Conservation (phyloP, 2,329 filamentous ascomycete genomes). For the Colletotrichum sp. region DNA sequence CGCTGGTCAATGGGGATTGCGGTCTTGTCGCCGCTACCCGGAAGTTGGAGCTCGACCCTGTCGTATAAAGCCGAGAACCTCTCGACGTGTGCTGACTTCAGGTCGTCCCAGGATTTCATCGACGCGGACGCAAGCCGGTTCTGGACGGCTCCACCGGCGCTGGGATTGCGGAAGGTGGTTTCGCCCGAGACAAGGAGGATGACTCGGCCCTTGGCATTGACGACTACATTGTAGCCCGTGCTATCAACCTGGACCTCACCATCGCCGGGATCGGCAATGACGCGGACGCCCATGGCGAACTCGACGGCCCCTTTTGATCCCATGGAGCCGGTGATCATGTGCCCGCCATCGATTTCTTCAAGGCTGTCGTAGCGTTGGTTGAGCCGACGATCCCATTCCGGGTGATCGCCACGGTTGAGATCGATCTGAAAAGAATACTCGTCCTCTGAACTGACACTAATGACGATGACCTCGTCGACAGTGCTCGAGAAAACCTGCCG, state of each 20-base stretch:
- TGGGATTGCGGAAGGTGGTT: background rate
- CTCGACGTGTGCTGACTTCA: background rate
- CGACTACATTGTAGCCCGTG: background rate
- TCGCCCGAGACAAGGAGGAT: background rate
- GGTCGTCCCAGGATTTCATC: background rate
- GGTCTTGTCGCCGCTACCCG: background rate
- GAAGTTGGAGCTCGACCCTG: background rate
- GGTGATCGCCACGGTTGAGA: background rate
- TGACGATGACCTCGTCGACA: background rate
- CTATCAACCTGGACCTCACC: background rate
- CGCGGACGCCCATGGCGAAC: background rate
- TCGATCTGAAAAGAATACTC: background rate
- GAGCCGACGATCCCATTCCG: background rate
- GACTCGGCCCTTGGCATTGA: background rate
- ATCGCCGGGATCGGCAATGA: background rate
- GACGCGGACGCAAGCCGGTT: background rate
- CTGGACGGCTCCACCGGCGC: background rate
- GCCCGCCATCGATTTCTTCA: background rate
- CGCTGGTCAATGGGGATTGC: background rate
- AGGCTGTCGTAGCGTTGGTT: background rate
- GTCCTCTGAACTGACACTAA: background rate
- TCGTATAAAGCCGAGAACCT: background rate
- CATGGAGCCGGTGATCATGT: slow-evolving; percentile 30
- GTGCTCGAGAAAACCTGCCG: background rate
- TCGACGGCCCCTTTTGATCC: background rate